Conservation (phyloP, 148 eudicot genomes). For the Camellia japonica region DNA sequence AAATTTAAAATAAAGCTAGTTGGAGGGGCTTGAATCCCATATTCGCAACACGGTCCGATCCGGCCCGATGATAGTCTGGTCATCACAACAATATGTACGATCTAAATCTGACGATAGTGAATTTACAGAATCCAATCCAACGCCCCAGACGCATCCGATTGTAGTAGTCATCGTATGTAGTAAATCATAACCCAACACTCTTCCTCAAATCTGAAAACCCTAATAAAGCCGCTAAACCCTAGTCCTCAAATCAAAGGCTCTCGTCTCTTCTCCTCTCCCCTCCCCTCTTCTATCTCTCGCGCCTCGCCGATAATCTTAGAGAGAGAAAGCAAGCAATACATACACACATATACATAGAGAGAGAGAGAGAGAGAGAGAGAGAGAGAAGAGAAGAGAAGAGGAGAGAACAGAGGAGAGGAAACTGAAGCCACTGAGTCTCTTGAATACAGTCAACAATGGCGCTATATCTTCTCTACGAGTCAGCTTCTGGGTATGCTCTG, state of each 20-base stretch:
- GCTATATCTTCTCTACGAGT: slow-evolving; percentile 58
- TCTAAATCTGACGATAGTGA: no score
- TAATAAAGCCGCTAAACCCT: slow-evolving; percentile 16
- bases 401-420: neutral
- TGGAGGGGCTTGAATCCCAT: no score
- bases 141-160: no score
- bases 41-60: no score
- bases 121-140: no score
- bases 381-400: neutral
- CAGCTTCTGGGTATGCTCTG: slow-evolving; percentile 68
- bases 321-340: neutral
- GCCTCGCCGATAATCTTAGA: neutral
- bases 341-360: slow-evolving; percentile 10
- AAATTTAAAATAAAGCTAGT: no score
- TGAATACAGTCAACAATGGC: slow-evolving; percentile 33
- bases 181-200: neutral
- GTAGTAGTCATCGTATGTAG: neutral
- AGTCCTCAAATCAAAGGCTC: neutral
- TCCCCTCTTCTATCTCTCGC: neutral
- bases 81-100: no score
- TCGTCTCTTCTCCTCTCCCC: no score
- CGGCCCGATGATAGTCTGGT: no score
- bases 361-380: neutral
- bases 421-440: no score
- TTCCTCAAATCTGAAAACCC: neutral